Evolutionary conservation across 2,329 filamentous ascomycete species (phyloP), one percentile per base, ranked within the genome.

Genomic region (Xylaria sp.): DNA sequence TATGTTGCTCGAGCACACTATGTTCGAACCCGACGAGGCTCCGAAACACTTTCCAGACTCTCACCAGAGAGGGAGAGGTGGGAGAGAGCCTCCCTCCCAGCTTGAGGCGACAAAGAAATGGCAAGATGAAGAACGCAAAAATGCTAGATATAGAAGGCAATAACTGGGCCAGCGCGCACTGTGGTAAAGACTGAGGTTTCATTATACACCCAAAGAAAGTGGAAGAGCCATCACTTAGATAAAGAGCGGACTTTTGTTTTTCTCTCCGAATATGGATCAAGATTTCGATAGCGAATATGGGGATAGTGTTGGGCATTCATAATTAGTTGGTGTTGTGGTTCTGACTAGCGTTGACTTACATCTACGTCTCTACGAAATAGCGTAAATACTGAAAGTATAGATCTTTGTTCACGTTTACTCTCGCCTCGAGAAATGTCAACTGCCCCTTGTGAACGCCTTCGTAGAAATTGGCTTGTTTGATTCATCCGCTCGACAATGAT

Each of bases 401-500:
- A 5, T 8, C 4, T 48, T 23, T 28, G 15, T 28, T 31, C 23
- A 52, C 12, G 48, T 51, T 51, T 51, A 4, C 13, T 28, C 15
- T 20, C 3, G 34, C 10, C 3, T 3, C 23, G 15, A 51, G 48
- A 51, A 25, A 51, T 8, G 8, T 2, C 34, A 37, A 37, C 34
- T 37, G 34, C 34, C 10, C 10, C 34, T 37, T 37, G 34, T 6
- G 48, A 15, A 46, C 8, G n/a, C 9, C 18, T n/a, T 52, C 12
- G 41, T 51, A 6, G 34, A 41, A 46, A 25, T 54, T 44, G 37
- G 20, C 20, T 41, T 64, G 44, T 13, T 67, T 52, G 41, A 28
- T 15, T 25, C 4, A 7, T 34, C 37, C 57, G 23, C 31, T 6
- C 51, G 28, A 39, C 59, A 52, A 67, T 58, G 37, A 58, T 23